These are phyloP conservation scores for Rhodotorula sp. DNA, from an alignment of 1,284 basidiomycete species.

Conservation along the genomic window DNA sequence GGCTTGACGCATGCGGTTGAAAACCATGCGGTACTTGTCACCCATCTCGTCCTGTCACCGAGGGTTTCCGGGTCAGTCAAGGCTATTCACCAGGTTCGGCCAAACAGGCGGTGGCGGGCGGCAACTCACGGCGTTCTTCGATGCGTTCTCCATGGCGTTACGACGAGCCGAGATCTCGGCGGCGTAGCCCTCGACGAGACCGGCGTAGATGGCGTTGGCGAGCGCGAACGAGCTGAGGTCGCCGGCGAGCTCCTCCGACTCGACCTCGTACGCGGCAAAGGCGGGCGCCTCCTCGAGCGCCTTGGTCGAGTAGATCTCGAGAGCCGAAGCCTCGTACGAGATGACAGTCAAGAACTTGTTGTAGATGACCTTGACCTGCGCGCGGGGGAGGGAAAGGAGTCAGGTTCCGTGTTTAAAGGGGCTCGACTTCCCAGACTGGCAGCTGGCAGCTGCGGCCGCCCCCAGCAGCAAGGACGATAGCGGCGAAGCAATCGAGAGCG, in stretches of 20 bases:
- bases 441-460: not conserved
- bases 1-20: constrained; percentile 99
- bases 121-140: constrained; percentile 74
- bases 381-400: not conserved
- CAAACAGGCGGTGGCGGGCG: too few species aligned
- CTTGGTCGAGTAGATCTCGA: constrained; percentile 79
- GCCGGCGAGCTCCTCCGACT: constrained; percentile 74
- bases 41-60: constrained; percentile 70
- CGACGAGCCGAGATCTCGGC: constrained; percentile 72
- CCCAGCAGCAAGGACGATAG: not conserved
- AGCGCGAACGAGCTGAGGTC: constrained; percentile 95
- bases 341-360: constrained; percentile 92
- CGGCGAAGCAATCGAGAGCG: not conserved
- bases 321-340: constrained; percentile 77
- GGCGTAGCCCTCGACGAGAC: constrained; percentile 93
- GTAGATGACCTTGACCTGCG: constrained; percentile 72
- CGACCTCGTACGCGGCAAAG: constrained; percentile 77
- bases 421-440: too few species aligned
- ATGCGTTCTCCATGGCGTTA: constrained; percentile 99
- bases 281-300: constrained; percentile 65
- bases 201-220: constrained; percentile 93
- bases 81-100: not conserved
- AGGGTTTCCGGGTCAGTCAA: not conserved
- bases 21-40: constrained; percentile 68
- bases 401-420: not conserved